Base-by-base conservation (phyloP, 257 asterid genomes). In the Solanum virginianum region DNA sequence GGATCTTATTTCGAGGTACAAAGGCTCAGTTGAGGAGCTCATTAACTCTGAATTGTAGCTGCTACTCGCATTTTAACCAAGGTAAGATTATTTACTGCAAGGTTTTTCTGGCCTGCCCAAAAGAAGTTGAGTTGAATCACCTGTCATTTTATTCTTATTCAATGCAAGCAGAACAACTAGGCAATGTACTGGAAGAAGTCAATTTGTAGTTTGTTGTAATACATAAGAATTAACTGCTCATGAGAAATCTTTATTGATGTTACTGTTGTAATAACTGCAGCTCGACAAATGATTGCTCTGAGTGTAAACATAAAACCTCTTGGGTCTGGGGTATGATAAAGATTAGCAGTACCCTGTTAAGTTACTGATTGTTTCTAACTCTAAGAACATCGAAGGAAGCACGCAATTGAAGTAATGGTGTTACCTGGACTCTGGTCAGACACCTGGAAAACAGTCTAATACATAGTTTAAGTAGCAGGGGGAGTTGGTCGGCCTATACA, bases 21-120 rank as follows among this genome's bases (percentile, higher is more conserved):
- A 88, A 89, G 92, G 69, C 54, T 91, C 95, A 10, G 93, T 96
- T 45, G 97, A 93, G 84, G 98, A 94, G 88, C 89, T 94, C 86
- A 88, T 90, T 87, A 91, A 88, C 32, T 89, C 98, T 85, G 93
- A 93, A 85, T 86, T 91, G 24, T 94, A 75, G 89, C 84, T 53
- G 51, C 70, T 49, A 69, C 80, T 63, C 13, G 16, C 32, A 5
- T 41, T 49, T 59, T 18, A 41, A 54, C 8, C 10, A 53, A 51
- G 75, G 85, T 70, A 24, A 84, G 88, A 54, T 85, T 69, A 14
- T 60, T 20, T 24, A 18, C 14, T 62, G 63, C 43, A 84, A 54
- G 81, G 20, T 15, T 47, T 43, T 56, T 84, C 43, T 62, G 6
- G 68, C 72, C n/a, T 45, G 59, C 57, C 45, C 62, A 77, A 24